Base-by-base conservation (phyloP, 2,329 filamentous ascomycete species). In the Colletotrichum lentis region DNA sequence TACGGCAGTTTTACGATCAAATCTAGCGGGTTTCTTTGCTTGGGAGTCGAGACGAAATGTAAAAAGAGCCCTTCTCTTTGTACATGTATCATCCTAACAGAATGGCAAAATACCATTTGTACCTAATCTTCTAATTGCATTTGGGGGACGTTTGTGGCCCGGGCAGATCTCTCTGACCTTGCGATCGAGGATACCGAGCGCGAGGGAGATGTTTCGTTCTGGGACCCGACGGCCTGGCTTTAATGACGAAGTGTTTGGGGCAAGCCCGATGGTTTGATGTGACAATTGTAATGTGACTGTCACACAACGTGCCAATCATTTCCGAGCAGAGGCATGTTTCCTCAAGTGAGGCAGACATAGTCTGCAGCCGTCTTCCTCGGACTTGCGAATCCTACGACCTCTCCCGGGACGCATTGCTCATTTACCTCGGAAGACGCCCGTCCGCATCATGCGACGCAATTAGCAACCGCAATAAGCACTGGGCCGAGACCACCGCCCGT, bases 71-170 rank as follows among this genome's bases (percentile, higher is more conserved):
- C 54, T 62, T 69, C 64, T 62, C 44, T 69, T 65, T 70, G 71
- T 69, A 69, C 71, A 70, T 72, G 62, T 73, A 71, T 64, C 64
- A 71, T 71, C 69, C 69, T 71, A 67, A 70, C 69, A 56, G 53
- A 62, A 72, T 71, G 73, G 70, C 70, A 73, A 69, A 71, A 74
- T 73, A 71, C 69, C 69, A 70, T 70, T 72, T 78, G 76, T 82
- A 81, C 74, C 77, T 84, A 83, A 83, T 80, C 72, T 82, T 82
- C 79, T 84, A 84, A 84, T 84, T 69, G 74, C 73, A 76, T 73
- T 70, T 61, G 63, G 73, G 75, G 62, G 52, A 49, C 31, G 56
- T 50, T 16, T 41, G 57, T 43, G 46, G 50, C 22, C 3, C 35
- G 14, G 49, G 3, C 0, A 50, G 56, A 2, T 6, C n/a, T 1